These are phyloP conservation scores for Plectranthus barbatus DNA, from an alignment of 257 asterid species.

Conservation along the genomic window DNA sequence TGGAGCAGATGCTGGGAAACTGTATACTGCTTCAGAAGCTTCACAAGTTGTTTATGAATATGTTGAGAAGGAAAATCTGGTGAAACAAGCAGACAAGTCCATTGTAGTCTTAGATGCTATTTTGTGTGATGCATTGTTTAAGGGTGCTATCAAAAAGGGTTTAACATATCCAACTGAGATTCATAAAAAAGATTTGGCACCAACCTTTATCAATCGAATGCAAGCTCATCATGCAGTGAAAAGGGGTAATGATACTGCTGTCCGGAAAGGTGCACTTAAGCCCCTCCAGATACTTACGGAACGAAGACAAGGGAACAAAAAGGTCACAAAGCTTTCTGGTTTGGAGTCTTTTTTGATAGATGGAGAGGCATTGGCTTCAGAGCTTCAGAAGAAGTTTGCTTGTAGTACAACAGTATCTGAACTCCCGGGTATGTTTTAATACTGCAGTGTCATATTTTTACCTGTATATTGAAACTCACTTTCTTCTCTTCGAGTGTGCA, in stretches of 20 bases:
- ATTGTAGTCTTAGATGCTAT: conserved; percentile 62
- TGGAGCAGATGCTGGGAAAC: conserved; percentile 56
- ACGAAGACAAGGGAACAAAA: conserved; percentile 92
- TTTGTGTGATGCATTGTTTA: conserved; percentile 81
- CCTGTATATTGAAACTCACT: not conserved
- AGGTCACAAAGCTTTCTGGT: conserved; percentile 89
- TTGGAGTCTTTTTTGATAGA: conserved; percentile 82
- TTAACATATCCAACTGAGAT: conserved; percentile 78
- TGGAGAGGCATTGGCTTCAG: conserved; percentile 81
- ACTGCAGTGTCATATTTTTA: not conserved
- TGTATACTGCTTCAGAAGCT: conserved; percentile 74
- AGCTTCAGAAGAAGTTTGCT: conserved; percentile 95
- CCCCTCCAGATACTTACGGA: conserved; percentile 88
- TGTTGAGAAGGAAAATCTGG: conserved; percentile 76
- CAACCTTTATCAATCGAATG: conserved; percentile 71
- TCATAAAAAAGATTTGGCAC: conserved; percentile 77
- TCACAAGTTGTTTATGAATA: conserved; percentile 69
- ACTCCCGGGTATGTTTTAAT: conserved; percentile 64
- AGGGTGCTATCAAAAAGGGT: conserved; percentile 93
- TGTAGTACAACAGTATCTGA: conserved; percentile 89
- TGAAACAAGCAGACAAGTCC: conserved; percentile 59
- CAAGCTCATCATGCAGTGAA: conserved; percentile 74
- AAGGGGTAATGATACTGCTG: conserved; percentile 58
- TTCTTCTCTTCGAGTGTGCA: not conserved
- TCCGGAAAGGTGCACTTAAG: conserved; percentile 75